These are phyloP conservation scores for Aspergillus fijiensis DNA, from an alignment of 2,329 filamentous ascomycete genomes.

Conservation along the genomic window DNA sequence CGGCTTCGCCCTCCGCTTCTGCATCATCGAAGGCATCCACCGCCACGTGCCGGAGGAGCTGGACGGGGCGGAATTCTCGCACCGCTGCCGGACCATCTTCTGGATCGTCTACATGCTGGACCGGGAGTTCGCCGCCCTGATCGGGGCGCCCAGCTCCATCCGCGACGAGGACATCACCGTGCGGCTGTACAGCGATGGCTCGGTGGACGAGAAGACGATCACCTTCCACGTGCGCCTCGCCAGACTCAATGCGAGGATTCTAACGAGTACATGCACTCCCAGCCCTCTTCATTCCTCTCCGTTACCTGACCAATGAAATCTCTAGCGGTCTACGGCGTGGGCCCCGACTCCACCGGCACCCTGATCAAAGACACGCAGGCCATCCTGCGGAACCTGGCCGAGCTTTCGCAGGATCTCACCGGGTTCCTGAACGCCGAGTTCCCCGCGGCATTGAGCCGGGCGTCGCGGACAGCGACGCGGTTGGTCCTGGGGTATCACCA, in stretches of 20 bases:
- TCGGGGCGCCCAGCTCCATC: conserved; percentile 30
- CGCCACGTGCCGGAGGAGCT: conserved; percentile 27
- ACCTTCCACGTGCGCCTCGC: conserved; percentile 29
- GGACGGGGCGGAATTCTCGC: conserved; percentile 23
- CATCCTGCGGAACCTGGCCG: conserved; percentile 16
- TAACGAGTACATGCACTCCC: conserved; percentile 3
- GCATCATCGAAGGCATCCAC: conserved; percentile 31
- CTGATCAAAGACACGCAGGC: too few relatives aligned
- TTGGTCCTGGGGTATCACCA: conserved; percentile 30
- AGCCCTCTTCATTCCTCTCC: too few relatives aligned
- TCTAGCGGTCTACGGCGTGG: too few relatives aligned
- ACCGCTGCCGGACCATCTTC: conserved; percentile 27
- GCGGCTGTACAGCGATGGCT: conserved; percentile 20
- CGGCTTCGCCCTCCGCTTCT: conserved; percentile 29
- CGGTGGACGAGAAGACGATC: conserved; percentile 24
- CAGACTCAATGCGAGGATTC: conserved; percentile 26
- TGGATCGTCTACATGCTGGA: conserved; percentile 33
- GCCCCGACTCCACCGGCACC: too few relatives aligned
- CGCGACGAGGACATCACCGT: conserved; percentile 32
- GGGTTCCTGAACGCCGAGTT: conserved; percentile 25
- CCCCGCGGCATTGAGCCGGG: conserved; percentile 24
- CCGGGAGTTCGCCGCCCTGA: conserved; percentile 28
- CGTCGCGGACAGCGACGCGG: conserved; percentile 28
- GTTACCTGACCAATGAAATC: too few relatives aligned
- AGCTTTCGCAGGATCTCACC: conserved; percentile 26